phyloP scores from a whole-genome alignment of 768 basidiomycete genomes.

The Trametes cubensis region DNA sequence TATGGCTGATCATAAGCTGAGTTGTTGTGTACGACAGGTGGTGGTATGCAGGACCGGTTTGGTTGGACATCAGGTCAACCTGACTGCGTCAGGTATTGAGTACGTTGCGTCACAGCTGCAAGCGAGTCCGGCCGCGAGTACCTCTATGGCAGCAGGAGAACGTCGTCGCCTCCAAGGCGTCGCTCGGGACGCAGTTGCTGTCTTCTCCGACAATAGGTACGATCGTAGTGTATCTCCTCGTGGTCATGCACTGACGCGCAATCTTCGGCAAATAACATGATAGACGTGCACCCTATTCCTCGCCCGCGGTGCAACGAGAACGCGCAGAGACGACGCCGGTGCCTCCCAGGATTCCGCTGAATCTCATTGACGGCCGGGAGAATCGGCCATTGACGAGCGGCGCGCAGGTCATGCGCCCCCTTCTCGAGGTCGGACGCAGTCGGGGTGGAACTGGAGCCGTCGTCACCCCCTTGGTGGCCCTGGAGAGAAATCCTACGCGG shows the following conservation, averaged over 20 bases:
- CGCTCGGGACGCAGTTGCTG: background rate
- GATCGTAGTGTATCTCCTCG: no score
- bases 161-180: background rate
- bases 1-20: background rate
- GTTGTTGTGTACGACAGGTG: background rate
- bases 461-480: background rate
- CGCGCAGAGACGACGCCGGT: background rate
- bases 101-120: background rate
- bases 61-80: background rate
- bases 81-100: conserved; percentile 2
- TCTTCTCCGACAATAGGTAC: conserved; percentile 4
- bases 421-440: conserved; percentile 6
- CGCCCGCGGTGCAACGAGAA: background rate
- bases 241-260: background rate
- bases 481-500: background rate
- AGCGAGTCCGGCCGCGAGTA: background rate
- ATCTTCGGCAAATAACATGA: background rate
- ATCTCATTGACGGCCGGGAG: conserved; percentile 1
- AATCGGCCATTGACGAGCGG: background rate
- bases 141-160: background rate
- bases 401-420: background rate
- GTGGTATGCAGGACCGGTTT: background rate
- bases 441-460: background rate
- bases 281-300: background rate
- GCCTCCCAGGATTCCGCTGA: background rate